Evolutionary conservation across 2,329 filamentous ascomycete genomes (phyloP).

Genomic region (Thielaviopsis euricoi): DNA sequence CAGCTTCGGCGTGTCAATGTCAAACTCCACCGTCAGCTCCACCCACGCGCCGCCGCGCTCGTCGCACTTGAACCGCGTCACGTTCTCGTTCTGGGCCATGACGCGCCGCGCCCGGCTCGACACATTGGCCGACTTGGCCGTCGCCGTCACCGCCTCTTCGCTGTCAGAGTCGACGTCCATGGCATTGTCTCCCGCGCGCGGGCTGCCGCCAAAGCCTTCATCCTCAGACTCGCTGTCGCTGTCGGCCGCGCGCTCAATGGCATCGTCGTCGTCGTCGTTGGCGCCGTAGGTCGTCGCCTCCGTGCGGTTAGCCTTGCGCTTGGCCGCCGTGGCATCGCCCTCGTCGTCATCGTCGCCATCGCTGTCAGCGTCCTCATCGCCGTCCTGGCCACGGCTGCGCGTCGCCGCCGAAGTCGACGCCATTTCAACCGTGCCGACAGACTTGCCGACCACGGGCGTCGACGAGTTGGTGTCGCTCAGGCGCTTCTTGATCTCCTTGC

Average conservation of each 20-base stretch:
- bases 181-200: constrained; percentile 22
- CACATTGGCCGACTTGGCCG: constrained; percentile 17
- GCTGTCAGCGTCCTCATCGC: constrained; percentile 46
- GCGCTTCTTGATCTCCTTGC: constrained; percentile 73
- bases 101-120: constrained; percentile 42
- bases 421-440: constrained; percentile 35
- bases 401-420: constrained; percentile 22
- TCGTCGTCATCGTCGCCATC: constrained; percentile 57
- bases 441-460: constrained; percentile 54
- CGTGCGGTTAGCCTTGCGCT: constrained; percentile 56
- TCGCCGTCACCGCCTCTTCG: constrained; percentile 13
- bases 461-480: constrained; percentile 47
- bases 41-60: constrained; percentile 57
- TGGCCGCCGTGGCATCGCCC: constrained; percentile 57
- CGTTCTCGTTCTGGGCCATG: constrained; percentile 44
- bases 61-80: constrained; percentile 68
- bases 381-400: constrained; percentile 22
- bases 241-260: constrained; percentile 46
- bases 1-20: constrained; percentile 67
- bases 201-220: constrained; percentile 33
- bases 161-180: constrained; percentile 20
- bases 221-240: constrained; percentile 33
- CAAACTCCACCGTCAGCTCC: constrained; percentile 69
- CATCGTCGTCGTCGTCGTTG: constrained; percentile 82
- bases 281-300: constrained; percentile 81